A percentile compares a stretch with the other conserved stretches of the same genome.
phyloP scores from a whole-genome alignment of 148 eudicot species.

The Rhododendron molle region DNA sequence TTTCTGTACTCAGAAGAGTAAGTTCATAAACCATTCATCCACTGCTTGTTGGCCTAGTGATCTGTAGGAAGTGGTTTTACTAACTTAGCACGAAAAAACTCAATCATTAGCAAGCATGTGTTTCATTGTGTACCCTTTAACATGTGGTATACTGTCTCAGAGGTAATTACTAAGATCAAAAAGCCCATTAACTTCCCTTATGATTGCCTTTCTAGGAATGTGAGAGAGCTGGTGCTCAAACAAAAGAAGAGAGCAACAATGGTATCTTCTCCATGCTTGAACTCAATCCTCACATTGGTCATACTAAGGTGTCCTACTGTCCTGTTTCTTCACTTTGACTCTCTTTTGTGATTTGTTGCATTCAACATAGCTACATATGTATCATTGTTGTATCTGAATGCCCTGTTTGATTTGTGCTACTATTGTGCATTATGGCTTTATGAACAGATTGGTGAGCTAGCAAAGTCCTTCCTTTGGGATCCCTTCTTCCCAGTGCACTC shows the following conservation, averaged over 20 bases:
- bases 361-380: background rate
- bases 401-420: background rate
- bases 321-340: background rate
- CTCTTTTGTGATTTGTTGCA: background rate
- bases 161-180: background rate
- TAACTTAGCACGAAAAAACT: background rate
- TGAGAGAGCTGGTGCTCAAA: background rate
- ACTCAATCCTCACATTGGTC: conserved; percentile 22
- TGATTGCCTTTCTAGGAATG: conserved; percentile 1
- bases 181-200: background rate
- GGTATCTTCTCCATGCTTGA: conserved; percentile 40
- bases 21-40: background rate
- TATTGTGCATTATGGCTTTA: background rate
- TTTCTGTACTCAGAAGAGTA: background rate
- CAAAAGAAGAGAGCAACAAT: background rate
- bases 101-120: background rate
- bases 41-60: background rate
- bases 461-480: conserved; percentile 45
- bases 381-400: background rate
- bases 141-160: background rate
- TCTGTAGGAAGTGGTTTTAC: background rate
- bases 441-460: conserved; percentile 41
- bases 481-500: conserved; percentile 37
- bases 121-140: background rate
- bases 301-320: conserved; percentile 32